Conservation (phyloP, 768 basidiomycete genomes). For the Lentinus tigrinus region DNA sequence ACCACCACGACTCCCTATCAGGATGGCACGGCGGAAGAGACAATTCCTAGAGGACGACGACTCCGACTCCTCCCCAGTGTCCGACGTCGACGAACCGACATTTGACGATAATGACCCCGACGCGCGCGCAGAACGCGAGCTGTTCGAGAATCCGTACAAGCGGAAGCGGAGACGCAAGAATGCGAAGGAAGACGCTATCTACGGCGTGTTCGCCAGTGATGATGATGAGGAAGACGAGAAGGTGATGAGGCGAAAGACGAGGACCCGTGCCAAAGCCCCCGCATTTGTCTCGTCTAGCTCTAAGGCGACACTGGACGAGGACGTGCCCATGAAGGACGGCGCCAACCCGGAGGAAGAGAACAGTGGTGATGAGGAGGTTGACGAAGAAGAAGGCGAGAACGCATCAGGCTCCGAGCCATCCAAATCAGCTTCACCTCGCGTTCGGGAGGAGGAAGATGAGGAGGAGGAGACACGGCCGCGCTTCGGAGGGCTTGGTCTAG, state of each 20-base stretch:
- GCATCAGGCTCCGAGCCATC: slow-evolving; percentile 45
- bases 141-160: slow-evolving; percentile 77
- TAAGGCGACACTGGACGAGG: slow-evolving; percentile 37
- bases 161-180: slow-evolving; percentile 64
- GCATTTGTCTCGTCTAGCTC: slow-evolving; percentile 65
- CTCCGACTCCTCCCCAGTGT: slow-evolving; percentile 64
- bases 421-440: slow-evolving; percentile 55
- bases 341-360: slow-evolving; percentile 23
- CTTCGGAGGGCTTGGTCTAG: slow-evolving; percentile 46
- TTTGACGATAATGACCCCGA: slow-evolving; percentile 56
- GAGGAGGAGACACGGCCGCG: slow-evolving; percentile 39
- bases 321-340: slow-evolving; percentile 35
- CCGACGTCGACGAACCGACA: slow-evolving; percentile 45
- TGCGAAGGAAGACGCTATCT: slow-evolving; percentile 71
- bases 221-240: slow-evolving; percentile 57
- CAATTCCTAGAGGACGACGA: slow-evolving; percentile 70
- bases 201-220: slow-evolving; percentile 73
- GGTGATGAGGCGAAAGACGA: slow-evolving; percentile 19
- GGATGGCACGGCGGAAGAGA: slow-evolving; percentile 77
- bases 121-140: slow-evolving; percentile 66
- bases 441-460: slow-evolving; percentile 49
- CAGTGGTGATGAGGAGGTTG: slow-evolving; percentile 36
- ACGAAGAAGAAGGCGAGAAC: slow-evolving; percentile 34
- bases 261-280: slow-evolving; percentile 64
- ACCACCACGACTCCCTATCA: background rate